Conservation (phyloP, 495 filamentous ascomycete species). For the Daldinia vernicosa region DNA sequence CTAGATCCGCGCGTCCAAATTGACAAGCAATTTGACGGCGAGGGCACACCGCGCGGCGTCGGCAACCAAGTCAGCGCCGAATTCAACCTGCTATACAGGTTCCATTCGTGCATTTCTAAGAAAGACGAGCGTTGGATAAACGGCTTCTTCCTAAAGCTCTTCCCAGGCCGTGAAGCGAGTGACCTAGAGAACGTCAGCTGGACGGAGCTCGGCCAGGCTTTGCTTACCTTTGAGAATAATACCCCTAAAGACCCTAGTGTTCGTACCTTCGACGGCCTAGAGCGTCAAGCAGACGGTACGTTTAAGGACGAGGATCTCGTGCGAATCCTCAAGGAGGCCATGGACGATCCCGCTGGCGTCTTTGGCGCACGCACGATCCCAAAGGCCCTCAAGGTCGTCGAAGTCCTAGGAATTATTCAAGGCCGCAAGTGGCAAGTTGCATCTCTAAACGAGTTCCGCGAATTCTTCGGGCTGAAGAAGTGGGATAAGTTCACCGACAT, state of each 20-base stretch:
- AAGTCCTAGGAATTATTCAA: constrained; percentile 82
- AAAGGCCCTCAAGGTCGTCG: constrained; percentile 71
- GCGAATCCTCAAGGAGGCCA: constrained; percentile 66
- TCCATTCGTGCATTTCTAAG: constrained; percentile 73
- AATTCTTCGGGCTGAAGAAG: constrained; percentile 73
- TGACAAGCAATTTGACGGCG: constrained; percentile 59
- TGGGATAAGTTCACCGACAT: constrained; percentile 81
- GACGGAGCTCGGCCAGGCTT: too few relatives aligned
- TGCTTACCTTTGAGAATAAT: too few relatives aligned
- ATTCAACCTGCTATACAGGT: constrained; percentile 78
- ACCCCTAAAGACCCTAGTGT: too few relatives aligned
- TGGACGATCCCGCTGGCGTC: constrained; percentile 64
- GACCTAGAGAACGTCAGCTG: too few relatives aligned
- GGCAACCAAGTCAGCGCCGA: constrained; percentile 83
- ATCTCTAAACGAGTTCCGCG: constrained; percentile 82
- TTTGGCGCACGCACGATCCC: constrained; percentile 77
- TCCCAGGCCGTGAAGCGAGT: too few relatives aligned
- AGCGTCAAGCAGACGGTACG: too few relatives aligned
- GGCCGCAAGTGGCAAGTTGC: constrained; percentile 79
- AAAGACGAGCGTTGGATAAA: constrained; percentile 65
- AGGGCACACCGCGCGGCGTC: constrained; percentile 67
- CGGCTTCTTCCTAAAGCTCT: too few relatives aligned
- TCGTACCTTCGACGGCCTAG: too few relatives aligned
- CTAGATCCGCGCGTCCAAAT: constrained; percentile 74
- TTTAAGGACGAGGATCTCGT: constrained; percentile 60